Conservation (phyloP, 371 early-diverging fungal species). For the Umbelopsis sp. region DNA sequence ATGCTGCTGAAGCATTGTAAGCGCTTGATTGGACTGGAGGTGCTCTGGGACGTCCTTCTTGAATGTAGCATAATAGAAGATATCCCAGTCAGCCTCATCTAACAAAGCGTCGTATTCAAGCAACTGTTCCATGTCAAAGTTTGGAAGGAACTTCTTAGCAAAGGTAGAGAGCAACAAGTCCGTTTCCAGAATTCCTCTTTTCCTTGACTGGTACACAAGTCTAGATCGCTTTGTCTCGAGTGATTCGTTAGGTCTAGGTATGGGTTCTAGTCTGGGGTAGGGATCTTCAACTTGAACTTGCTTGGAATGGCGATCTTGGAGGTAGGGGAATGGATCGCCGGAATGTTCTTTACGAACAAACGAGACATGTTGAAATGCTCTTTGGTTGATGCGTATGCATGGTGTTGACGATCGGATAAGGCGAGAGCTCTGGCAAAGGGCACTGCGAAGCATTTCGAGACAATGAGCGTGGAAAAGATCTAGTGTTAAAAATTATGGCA, state of each 20-base stretch:
- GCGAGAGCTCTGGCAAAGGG: background rate
- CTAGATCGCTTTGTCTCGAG: slow-evolving; percentile 76
- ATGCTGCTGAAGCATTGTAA: slow-evolving; percentile 66
- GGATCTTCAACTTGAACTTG: slow-evolving; percentile 51
- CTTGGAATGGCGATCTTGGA: slow-evolving; percentile 49
- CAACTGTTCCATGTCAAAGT: slow-evolving; percentile 62
- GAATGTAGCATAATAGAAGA: slow-evolving; percentile 89
- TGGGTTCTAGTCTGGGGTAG: slow-evolving; percentile 65
- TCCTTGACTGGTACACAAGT: slow-evolving; percentile 88
- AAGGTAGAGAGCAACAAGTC: slow-evolving; percentile 92
- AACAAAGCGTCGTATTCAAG: slow-evolving; percentile 82
- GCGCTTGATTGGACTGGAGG: slow-evolving; percentile 55
- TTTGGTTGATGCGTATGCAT: background rate
- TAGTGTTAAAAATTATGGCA: background rate
- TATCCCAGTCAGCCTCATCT: slow-evolving; percentile 96
- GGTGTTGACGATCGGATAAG: background rate
- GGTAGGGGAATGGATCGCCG: slow-evolving; percentile 49
- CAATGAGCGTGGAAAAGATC: background rate
- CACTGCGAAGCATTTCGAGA: slow-evolving; percentile 2
- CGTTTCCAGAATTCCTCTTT: slow-evolving; percentile 94
- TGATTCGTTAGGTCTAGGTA: slow-evolving; percentile 66
- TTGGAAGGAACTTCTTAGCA: slow-evolving; percentile 65
- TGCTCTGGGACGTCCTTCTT: slow-evolving; percentile 68
- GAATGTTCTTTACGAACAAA: background rate
- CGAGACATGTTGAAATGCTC: background rate